Base-by-base conservation (phyloP, 2,329 filamentous ascomycete species). In the Fusarium burgessii region DNA sequence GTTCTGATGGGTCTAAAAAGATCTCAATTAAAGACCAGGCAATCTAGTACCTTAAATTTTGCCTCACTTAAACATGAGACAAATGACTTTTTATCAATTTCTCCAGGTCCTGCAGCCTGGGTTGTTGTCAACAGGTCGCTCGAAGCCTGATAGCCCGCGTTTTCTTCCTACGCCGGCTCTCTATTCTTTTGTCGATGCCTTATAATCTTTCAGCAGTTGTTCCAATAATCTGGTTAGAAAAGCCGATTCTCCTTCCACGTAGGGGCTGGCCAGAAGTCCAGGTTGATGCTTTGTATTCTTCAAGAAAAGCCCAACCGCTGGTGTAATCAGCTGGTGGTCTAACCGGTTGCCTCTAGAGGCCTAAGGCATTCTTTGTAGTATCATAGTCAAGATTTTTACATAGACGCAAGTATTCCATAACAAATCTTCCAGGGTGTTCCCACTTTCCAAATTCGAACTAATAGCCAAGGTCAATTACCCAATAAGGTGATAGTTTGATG, bases 71-170 rank as follows among this genome's bases (percentile, higher is more conserved):
- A 14, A 23, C 7, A 23, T 17, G 15, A 3, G 17, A 14, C 8
- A 14, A 23, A 35, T 10, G 7, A 25, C 23, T 23, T 4, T 5
- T 1, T 2, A 23, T 25, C 2, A 6, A 3, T 3, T 5, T 5
- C 12, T 25, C 20, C 17, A 0, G 7, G 14, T 4, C 1, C 13
- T 0, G 6, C n/a, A 25, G 8, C 4, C 15, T 18, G 4, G 7
- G 20, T 10, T 17, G 18, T 5, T 32, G n/a, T 17, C n/a, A 17
- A 8, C 14, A 14, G 4, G 27, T 11, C 12, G 29, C 1, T 6
- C 3, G 15, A 11, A 15, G 2, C 18, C 11, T 50, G 7, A 18
- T 49, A 3, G 3, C 4, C 23, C 4, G 0, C 15, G 5, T 23
- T 49, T 11, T 2, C 11, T 35, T 23, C 13, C n/a, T 2, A 12